These are phyloP conservation scores for Zoysia matrella DNA, from an alignment of 202 grass and related monocot species.

Conservation along the genomic window DNA sequence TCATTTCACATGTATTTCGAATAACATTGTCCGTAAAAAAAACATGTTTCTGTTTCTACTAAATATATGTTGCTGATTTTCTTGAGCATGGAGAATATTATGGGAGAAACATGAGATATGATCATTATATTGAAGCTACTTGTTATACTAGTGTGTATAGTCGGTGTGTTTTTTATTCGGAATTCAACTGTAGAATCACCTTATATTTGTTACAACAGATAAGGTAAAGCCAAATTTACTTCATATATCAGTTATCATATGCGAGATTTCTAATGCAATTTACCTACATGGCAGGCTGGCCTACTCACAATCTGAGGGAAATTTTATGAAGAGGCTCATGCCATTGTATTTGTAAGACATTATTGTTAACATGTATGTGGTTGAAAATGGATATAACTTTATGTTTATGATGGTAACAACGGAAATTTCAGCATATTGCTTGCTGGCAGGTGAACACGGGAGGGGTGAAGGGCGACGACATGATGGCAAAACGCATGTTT, in stretches of 20 bases:
- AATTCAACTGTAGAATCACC: neutral
- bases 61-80: neutral
- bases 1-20: neutral
- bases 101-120: slow-evolving; percentile 20
- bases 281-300: slow-evolving; percentile 58
- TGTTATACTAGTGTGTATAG: neutral
- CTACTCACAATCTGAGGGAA: slow-evolving; percentile 95
- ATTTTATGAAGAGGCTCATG: slow-evolving; percentile 93
- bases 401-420: neutral
- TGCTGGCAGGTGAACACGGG: slow-evolving; percentile 43
- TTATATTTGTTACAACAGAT: slow-evolving; percentile 8
- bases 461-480: slow-evolving; percentile 41
- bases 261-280: slow-evolving; percentile 28
- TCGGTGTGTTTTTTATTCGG: neutral
- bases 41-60: neutral
- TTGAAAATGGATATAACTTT: neutral
- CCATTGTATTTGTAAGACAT: slow-evolving; percentile 74
- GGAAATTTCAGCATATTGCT: neutral
- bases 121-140: neutral
- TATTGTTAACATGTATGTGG: slow-evolving; percentile 7
- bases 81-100: no score
- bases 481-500: slow-evolving; percentile 33
- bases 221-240: slow-evolving; percentile 20
- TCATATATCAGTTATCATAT: neutral
- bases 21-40: neutral